Evolutionary conservation across 345 rosid genomes (phyloP), one percentile per base, ranked within the genome.

Genomic region (Citrus maxima): DNA sequence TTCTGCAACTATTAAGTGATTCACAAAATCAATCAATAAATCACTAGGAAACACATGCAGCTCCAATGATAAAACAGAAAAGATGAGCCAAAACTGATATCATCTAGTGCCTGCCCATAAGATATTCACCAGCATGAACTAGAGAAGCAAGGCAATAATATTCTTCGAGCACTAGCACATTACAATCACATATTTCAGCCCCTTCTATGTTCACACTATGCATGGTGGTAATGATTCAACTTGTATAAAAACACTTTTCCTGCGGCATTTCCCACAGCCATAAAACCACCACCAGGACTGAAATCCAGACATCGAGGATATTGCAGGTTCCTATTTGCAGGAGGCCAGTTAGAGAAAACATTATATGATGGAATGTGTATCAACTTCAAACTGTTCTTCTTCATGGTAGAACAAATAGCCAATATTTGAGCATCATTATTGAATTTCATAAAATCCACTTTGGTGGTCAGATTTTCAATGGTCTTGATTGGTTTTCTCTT

Each of bases 251-350:
- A 70, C 58, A 93, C 97, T 83, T 94, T 91, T 37, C 98, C 96
- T 3, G 93, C 90, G 21, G 96, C 93, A 84, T 91, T 93, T 60
- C 95, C 99, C 69, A 93, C 86, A 8, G 94, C 99, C 95, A 93
- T 88, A 86, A 93, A 95, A 25, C 99, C 98, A 80, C 98, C 89
- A 59, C 92, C 97, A 4, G 97, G 99, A 76, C 97, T 95, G 84
- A 93, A 92, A 84, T 95, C 98, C 85, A 93, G n/a, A 76, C 97
- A 90, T 5, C 93, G 91, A 56, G 97, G 97, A 79, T 88, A 89
- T 34, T 88, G 90, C 63, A 93, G 59, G 22, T 83, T 79, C 51
- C 63, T 77, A 68, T 92, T 93, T 25, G 86, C 81, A 10, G 91
- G 92, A 18, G 96, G 95, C 93, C 93, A 95, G 87, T 91, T 96